Evolutionary conservation across 495 filamentous ascomycete genomes (phyloP), one percentile per base, ranked within the genome.

Genomic region (Aspergillus saccharolyticus): DNA sequence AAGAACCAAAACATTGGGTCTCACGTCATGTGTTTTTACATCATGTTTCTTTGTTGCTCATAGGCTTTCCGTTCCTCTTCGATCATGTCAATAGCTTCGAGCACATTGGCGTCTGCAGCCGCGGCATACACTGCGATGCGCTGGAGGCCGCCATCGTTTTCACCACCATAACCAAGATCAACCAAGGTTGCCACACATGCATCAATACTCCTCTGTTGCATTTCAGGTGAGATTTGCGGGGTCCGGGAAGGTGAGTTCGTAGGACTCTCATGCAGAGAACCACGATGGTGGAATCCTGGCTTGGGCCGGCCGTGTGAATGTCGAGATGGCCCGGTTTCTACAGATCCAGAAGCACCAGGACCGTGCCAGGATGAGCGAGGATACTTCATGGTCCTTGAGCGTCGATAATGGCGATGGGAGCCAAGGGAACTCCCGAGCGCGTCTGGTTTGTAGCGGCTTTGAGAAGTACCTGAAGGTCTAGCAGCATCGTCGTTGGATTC

Each of bases 51-150:
- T 17, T 64, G 66, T 25, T 74, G 61, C 25, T 70, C 71, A 66
- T 80, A 83, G 1, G 68, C 77, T 60, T 71, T 71, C 42, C 74
- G 72, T 59, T 83, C 81, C 42, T 83, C 80, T 50, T 82, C 79
- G 64, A 83, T 79, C 71, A 83, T 78, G 33, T 82, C 81, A 62
- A 83, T 77, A 16, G 81, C 81, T 59, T 78, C 74, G 12, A 57
- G 51, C 20, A 83, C 60, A 20, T 65, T 73, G 18, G 78, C 78
- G 17, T 77, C 72, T 10, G 74, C 72, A 44, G 80, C 78, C 25
- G 78, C 76, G 0, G 81, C 80, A 68, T 80, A 83, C 8, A 83
- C 68, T 20, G 66, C 69, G 61, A 83, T 66, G 43, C 81, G 71
- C 46, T 76, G 64, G 28, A 57, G 68, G 18, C 74, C 76, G 19